phyloP scores from a whole-genome alignment of 768 basidiomycete genomes.

The Rhodotorula graminis region DNA sequence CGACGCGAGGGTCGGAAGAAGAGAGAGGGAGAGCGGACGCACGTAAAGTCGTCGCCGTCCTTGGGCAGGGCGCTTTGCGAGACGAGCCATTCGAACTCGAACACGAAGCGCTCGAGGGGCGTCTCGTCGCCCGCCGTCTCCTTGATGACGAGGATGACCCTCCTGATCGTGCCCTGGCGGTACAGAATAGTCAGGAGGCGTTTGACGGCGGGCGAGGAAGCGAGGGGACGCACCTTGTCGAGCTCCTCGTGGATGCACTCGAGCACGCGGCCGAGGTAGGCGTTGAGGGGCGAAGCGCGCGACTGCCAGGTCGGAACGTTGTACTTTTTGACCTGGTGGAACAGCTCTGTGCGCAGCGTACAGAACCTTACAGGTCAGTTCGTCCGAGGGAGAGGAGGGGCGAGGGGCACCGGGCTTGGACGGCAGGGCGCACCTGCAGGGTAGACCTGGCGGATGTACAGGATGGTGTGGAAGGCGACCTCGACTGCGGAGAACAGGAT shows the following conservation, averaged over 20 bases:
- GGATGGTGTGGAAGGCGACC: constrained; percentile 83
- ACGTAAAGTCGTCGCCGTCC: constrained; percentile 51
- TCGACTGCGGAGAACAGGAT: constrained; percentile 61
- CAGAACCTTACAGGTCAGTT: background rate
- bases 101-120: constrained; percentile 83
- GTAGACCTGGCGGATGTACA: constrained; percentile 85
- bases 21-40: background rate
- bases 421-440: constrained; percentile 52
- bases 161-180: constrained; percentile 66
- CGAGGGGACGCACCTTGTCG: constrained; percentile 51
- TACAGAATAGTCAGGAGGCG: background rate
- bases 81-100: constrained; percentile 70
- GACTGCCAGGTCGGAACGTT: constrained; percentile 87
- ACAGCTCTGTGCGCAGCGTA: too few relatives aligned
- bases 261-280: constrained; percentile 82
- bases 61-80: background rate
- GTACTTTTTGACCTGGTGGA: constrained; percentile 81
- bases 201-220: background rate
- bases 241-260: constrained; percentile 78
- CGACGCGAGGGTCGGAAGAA: too few relatives aligned
- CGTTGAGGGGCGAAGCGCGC: constrained; percentile 77
- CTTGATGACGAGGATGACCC: constrained; percentile 79
- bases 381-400: background rate
- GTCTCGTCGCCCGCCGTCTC: constrained; percentile 60
- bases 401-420: background rate